These are phyloP conservation scores for Exophiala phaeomuriformis DNA, from an alignment of 2,329 filamentous ascomycete species.

Conservation along the genomic window DNA sequence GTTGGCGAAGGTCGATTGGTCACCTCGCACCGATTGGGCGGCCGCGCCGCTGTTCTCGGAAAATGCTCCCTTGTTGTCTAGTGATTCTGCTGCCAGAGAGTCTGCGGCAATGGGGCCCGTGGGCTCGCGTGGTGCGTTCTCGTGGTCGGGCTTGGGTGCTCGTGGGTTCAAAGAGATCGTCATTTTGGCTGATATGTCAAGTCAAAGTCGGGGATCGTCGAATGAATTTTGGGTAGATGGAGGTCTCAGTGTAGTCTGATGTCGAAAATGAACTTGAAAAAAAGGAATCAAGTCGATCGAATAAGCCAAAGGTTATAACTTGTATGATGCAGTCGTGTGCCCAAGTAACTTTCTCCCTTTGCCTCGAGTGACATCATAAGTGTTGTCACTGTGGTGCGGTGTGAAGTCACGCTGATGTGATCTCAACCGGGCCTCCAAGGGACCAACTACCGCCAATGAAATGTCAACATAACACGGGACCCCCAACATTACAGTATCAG, in stretches of 20 bases:
- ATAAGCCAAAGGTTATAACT: too few species aligned
- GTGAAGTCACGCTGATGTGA: not conserved
- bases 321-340: too few species aligned
- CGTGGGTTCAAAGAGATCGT: conserved; percentile 19
- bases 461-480: too few species aligned
- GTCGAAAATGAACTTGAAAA: too few species aligned
- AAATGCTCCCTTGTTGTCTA: conserved; percentile 53
- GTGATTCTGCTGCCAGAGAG: conserved; percentile 70
- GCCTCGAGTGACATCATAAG: not conserved
- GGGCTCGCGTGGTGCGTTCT: conserved; percentile 51
- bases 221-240: too few species aligned
- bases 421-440: too few species aligned
- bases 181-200: not conserved
- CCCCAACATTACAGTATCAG: too few species aligned
- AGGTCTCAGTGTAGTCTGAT: too few species aligned
- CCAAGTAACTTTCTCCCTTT: too few species aligned
- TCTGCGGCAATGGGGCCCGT: conserved; percentile 58
- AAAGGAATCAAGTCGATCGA: too few species aligned
- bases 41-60: conserved; percentile 51
- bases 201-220: not conserved
- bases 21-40: conserved; percentile 44
- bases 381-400: not conserved
- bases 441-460: too few species aligned
- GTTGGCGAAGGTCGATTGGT: conserved; percentile 50
- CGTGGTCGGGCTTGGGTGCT: conserved; percentile 42